A percentile compares a stretch with the other conserved stretches of the same genome.
Evolutionary conservation across 1,284 basidiomycete genomes (phyloP).

Genomic region (Moesziomyces aphidis): DNA sequence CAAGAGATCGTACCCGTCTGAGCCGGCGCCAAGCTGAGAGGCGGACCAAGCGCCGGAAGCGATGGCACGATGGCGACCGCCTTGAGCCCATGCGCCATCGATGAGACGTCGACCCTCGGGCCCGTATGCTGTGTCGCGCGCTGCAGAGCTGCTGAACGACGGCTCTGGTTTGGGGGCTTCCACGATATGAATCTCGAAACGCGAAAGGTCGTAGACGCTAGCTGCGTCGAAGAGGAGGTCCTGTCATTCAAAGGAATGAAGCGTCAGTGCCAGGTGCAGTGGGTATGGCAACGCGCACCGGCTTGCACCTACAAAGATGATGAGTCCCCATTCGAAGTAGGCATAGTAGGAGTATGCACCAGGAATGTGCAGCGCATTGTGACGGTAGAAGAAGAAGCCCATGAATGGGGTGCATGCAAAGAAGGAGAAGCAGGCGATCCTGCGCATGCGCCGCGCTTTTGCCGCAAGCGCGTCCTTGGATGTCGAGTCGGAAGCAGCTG

Average conservation of each 20-base stretch:
- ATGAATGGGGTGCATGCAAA: constrained; percentile 63
- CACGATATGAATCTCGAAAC: constrained; percentile 55
- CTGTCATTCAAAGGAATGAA: constrained; percentile 13
- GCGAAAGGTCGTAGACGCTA: constrained; percentile 55
- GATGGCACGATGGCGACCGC: constrained; percentile 50
- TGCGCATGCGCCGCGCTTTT: constrained; percentile 51
- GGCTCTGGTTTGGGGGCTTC: constrained; percentile 26
- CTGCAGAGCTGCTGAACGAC: background rate
- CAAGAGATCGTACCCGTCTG: constrained; percentile 48
- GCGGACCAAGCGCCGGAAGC: constrained; percentile 56
- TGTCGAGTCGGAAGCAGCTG: background rate
- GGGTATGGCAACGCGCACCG: background rate
- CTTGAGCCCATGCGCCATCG: constrained; percentile 50
- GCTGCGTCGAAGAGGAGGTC: constrained; percentile 63
- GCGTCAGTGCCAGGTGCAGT: background rate
- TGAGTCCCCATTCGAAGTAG: constrained; percentile 65
- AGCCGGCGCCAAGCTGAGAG: constrained; percentile 2
- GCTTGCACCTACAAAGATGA: constrained; percentile 53
- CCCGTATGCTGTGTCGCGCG: constrained; percentile 1
- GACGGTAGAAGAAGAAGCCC: constrained; percentile 59
- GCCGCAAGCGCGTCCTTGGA: constrained; percentile 22
- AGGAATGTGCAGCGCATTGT: constrained; percentile 58
- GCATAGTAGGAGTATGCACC: constrained; percentile 63
- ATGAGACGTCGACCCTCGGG: constrained; percentile 19
- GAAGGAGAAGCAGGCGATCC: constrained; percentile 50